Base-by-base conservation (phyloP, 768 basidiomycete genomes). In the Amanita thiersii region DNA sequence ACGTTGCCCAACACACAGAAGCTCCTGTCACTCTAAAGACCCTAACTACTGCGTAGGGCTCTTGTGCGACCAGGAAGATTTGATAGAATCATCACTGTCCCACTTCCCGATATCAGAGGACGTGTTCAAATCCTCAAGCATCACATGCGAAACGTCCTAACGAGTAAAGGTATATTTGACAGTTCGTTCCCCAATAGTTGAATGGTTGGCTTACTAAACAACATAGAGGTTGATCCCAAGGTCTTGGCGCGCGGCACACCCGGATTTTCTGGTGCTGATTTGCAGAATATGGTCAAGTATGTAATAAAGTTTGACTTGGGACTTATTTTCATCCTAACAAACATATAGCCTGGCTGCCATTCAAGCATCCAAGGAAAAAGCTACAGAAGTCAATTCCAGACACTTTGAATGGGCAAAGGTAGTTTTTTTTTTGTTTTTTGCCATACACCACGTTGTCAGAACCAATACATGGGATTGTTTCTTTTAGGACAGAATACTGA, bases 351-450 rank as follows among this genome's bases (percentile, higher is more conserved):
- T 87, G 69, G 96, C 96, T 10, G 96, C 96, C 3, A 88, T 98
- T 40, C 87, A 94, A 58, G 96, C 96, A 7, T 81, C 90, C 9
- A 81, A 87, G 53, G 88, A 97, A 51, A 78, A 74, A 5, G 82
- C 77, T 31, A 71, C 66, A 36, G 72, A 77, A 47, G 91, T 99
- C 4, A 63, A 62, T 17, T 59, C 86, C 46, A 79, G 72, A 48
- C 92, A 99, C 58, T 87, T 98, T 57, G 94, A 98, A 66, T 99
- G 96, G 96, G 96, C 96, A 9, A 96, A 89, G 71, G 90, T 86
- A 46, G 40, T 35, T 14, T 42, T 25, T 30, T 20, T 21, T 19
- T 11, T 11, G 29, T 9, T 30, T 30, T 9, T 30, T 14, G 9
- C 14, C 33, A 35, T 35, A 14, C 17, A 11, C 28, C 20, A 8